A percentile compares a stretch with the other conserved stretches of the same genome.
These are phyloP conservation scores for Coprinellus aureogranulatus DNA, from an alignment of 768 basidiomycete species.

Conservation along the genomic window DNA sequence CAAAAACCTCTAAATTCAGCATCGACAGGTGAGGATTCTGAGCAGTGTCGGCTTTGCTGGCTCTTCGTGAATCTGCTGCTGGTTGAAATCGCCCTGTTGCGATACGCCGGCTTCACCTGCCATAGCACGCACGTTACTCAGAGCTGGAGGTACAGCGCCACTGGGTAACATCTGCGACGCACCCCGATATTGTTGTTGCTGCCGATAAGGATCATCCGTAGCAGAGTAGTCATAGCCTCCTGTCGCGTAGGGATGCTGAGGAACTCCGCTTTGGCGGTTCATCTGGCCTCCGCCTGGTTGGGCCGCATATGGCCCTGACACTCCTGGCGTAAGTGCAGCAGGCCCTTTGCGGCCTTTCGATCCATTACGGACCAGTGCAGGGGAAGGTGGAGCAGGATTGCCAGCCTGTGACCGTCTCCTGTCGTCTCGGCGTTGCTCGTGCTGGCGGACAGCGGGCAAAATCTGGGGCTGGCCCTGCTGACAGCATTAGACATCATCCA, in stretches of 20 bases:
- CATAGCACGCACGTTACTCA: slow-evolving; percentile 69
- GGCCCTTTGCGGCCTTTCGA: slow-evolving; percentile 71
- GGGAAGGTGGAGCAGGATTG: slow-evolving; percentile 66
- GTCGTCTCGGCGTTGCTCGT: slow-evolving; percentile 67
- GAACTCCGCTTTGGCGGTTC: slow-evolving; percentile 46
- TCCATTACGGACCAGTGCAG: slow-evolving; percentile 73
- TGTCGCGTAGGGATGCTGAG: slow-evolving; percentile 70
- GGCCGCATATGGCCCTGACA: slow-evolving; percentile 60
- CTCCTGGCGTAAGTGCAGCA: slow-evolving; percentile 55
- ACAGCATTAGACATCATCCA: slow-evolving; percentile 6
- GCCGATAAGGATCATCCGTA: slow-evolving; percentile 57
- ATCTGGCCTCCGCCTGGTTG: slow-evolving; percentile 73
- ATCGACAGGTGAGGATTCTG: slow-evolving; percentile 76
- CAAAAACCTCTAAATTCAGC: slow-evolving; percentile 37
- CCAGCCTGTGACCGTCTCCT: slow-evolving; percentile 62
- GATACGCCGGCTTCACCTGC: slow-evolving; percentile 68
- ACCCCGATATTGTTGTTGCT: slow-evolving; percentile 67
- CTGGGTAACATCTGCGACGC: slow-evolving; percentile 80
- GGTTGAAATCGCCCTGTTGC: slow-evolving; percentile 55
- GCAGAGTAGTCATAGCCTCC: slow-evolving; percentile 59
- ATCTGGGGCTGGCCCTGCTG: slow-evolving; percentile 62
- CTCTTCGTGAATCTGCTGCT: slow-evolving; percentile 54
- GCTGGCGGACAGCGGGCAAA: slow-evolving; percentile 62
- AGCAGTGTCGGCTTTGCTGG: slow-evolving; percentile 55
- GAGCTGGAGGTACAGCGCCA: slow-evolving; percentile 65